Evolutionary conservation across 495 filamentous ascomycete species (phyloP), one percentile per base, ranked within the genome.

Genomic region (Xylaria venustula): DNA sequence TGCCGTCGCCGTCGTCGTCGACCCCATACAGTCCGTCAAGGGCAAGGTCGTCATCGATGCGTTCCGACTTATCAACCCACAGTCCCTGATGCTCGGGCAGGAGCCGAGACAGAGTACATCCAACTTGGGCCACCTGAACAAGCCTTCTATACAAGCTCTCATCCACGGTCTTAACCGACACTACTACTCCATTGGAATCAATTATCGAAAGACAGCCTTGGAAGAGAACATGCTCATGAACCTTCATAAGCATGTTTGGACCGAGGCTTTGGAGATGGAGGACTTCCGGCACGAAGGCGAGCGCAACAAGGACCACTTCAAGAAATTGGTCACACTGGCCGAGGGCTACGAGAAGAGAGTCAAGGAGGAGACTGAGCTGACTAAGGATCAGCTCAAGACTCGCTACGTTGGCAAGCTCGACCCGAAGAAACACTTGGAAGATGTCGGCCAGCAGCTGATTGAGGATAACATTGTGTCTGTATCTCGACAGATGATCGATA

Each of bases 161-260:
- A 98, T 98, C 60, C 94, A 98, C 75, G 94, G 94, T 53, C 83
- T 98, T 19, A 98, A 98, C 79, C 82, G 94, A 59, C 95, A 98
- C 78, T 98, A 98, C 81, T 98, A 98, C 80, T 96, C 91, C 68
- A 98, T 98, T 67, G 93, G 84, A 42, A 98, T 98, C 79, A 92
- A 94, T 75, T 98, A 98, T 78, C 84, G 94, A 64, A 98, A 98
- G 82, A 97, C 95, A 1, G 94, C 91, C 2, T 79, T 98, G 49
- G 94, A 98, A 77, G 95, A 98, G 80, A 97, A 96, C 75, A 98
- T 98, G 94, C 75, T 98, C 68, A 98, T 98, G 94, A 98, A 98
- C 69, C 78, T 98, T 60, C 94, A 98, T 80, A 98, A 98, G 82
- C 93, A 96, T 58, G 93, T 97, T 45, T 98, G 94, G 94, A 98